Base-by-base conservation (phyloP, 805 yeast genomes). In the Metschnikowia corniflorae region DNA sequence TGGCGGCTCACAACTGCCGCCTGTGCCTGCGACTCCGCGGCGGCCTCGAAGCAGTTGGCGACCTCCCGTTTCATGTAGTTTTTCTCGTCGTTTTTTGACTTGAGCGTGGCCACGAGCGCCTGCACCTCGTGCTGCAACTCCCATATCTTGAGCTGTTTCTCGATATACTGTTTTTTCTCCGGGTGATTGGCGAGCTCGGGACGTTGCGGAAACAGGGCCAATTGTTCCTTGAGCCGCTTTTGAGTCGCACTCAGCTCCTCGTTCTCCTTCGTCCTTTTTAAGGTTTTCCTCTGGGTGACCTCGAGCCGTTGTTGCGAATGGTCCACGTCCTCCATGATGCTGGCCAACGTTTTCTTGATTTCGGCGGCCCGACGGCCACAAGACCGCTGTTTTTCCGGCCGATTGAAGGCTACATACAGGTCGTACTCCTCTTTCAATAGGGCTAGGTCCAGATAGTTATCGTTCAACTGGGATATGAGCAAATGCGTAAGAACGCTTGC, bases 41-140 rank as follows among this genome's bases (percentile, higher is more conserved):
- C 66, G 0, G 87, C 71, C 7, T 57, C 59, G 8, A 55, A 47
- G 0, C 87, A 82, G 34, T 78, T 72, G 14, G 58, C 59, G 20
- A 77, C 70, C 53, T 85, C 91, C 20, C 64, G 66, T 7, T 57
- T 50, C 77, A 80, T 82, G 57, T 84, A 88, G 33, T 65, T 74
- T 30, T 68, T 72, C 49, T 87, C 95, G 23, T 75, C 77, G 2
- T 57, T 55, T 28, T 70, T 68, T 5, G 79, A 66, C 17, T 69
- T 70, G 2, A 72, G 50, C 43, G 69, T 70, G 10, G 63, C 58
- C n/a, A 70, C 58, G 29, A 70, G 57, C 19, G 58, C 67, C 21
- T 62, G 58, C 3, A 81, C 59, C 33, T 70, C 65, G 6, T 69
- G 69, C 40, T 71, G 69, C 23, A 80, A 51, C 5, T 68, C 66